Evolutionary conservation across 225 moss, liverwort and hornwort genomes (phyloP), one percentile per base, ranked within the genome.

Genomic region (Thuidium tamariscinum): DNA sequence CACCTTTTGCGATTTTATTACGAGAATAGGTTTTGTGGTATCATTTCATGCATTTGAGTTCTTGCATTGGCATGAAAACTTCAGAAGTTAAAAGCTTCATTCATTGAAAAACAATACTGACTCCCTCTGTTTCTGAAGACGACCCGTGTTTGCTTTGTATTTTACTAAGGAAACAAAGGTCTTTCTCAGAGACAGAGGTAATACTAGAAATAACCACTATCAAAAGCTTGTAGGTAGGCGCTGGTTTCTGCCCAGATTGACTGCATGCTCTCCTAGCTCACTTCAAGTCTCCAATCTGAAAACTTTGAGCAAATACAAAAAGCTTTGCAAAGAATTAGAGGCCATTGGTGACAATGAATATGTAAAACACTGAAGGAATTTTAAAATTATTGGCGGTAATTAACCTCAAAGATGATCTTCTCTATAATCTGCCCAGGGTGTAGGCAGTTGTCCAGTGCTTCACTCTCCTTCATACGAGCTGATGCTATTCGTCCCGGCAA

Each of bases 351-450:
- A 60, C 7, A 82, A 37, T 46, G 10, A 19, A 37, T 48, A 16
- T 36, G 39, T 27, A 11, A 59, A 61, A 48, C 32, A 64, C 37
- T 2, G 63, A 74, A 84, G 63, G 34, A 80, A 34, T 10, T 67
- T 34, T 59, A 51, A 39, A 57, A 8, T 25, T 7, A 29, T 49
- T 42, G 39, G 55, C 59, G 60, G 39, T 37, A 48, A 27, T 56
- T 19, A 6, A 90, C 90, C 92, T 92, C 84, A 78, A 92, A 74
- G 55, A 76, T 73, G 22, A 90, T 82, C 13, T 80, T 74, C 48
- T 92, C 87, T n/a, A 92, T 79, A 59, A 85, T 90, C 44, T 90
- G 87, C 61, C 84, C 79, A 73, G 92, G 92, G 73, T 85, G 62
- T 26, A 92, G 87, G 52, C 63, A 55, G 30, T 79, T 75, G 74